phyloP scores from a whole-genome alignment of 1,284 basidiomycete species.

The Tetrapyrgos nigripes region DNA sequence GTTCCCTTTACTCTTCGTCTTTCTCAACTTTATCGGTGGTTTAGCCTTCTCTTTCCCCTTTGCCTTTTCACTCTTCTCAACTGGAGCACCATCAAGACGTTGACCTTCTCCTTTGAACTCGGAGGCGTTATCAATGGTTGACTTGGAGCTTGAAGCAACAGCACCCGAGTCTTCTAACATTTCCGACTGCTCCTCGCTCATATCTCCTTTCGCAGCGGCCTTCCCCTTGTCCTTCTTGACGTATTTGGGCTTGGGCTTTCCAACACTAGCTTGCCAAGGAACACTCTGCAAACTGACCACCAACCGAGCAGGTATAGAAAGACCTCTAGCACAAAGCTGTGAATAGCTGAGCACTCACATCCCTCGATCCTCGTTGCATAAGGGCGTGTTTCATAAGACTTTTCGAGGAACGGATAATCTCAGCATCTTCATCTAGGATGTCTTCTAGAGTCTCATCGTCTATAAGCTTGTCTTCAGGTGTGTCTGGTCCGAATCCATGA shows the following conservation, averaged over 20 bases:
- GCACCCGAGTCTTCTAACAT: background rate
- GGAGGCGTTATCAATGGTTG: constrained; percentile 27
- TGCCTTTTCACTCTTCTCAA: constrained; percentile 49
- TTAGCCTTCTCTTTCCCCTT: constrained; percentile 61
- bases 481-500: constrained; percentile 34
- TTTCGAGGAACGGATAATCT: constrained; percentile 77
- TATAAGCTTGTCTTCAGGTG: constrained; percentile 30
- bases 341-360: constrained; percentile 91
- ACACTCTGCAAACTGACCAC: constrained; percentile 93
- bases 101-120: constrained; percentile 45
- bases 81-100: constrained; percentile 43
- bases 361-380: constrained; percentile 82
- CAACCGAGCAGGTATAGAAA: constrained; percentile 88
- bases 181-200: constrained; percentile 45
- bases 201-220: constrained; percentile 29
- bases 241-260: constrained; percentile 55
- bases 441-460: constrained; percentile 48
- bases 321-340: constrained; percentile 87
- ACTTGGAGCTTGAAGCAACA: constrained; percentile 9
- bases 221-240: constrained; percentile 42
- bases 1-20: constrained; percentile 54
- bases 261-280: constrained; percentile 76
- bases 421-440: constrained; percentile 61
- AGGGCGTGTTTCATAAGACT: constrained; percentile 91
- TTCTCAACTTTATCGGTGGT: constrained; percentile 62